Base-by-base conservation (phyloP, 78 protist species). In the Acrasis kona region DNA sequence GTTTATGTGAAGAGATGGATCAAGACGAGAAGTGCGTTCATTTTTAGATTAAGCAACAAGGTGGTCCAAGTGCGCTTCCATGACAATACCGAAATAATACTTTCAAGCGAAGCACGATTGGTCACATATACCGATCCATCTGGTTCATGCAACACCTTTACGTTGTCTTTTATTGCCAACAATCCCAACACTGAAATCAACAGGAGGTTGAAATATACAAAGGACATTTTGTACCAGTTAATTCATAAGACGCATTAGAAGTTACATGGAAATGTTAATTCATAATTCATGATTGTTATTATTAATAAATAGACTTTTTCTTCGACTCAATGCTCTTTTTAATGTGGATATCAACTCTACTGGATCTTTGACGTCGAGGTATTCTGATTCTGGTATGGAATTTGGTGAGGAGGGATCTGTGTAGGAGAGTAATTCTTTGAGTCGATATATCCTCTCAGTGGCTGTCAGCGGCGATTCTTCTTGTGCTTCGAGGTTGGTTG, bases 1-100 rank as follows among this genome's bases (percentile, higher is more conserved):
- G 77, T 92, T 42, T 89, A 89, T 41, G 94, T 93, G 41, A 75
- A 78, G 79, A 79, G 89, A 65, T 93, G 95, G 95, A 2, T 80
- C 10, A 80, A 82, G 61, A 85, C 92, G 74, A 39, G 71, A 31
- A 72, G 74, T 34, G 95, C 93, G 50, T 84, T 89, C 57, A 81
- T 90, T 9, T 87, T 93, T 77, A 75, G 94, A 30, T 73, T 91
- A 32, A 72, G 76, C 50, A 75, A 84, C 50, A 74, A 80, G 67
- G 61, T 79, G 10, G 50, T 90, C 29, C 96, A 92, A 81, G 87
- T 84, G 4, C 41, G 74, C 77, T 89, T 89, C 27, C 19, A 39
- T 27, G 93, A 89, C 76, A 73, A 71, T 65, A 79, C 87, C 58
- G 81, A 89, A 74, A 36, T 89, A 50, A 3, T 87, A 19, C 76